A percentile compares a stretch with the other conserved stretches of the same genome.
These are phyloP conservation scores for Ceratonia siliqua DNA, from an alignment of 306 rosid genomes.

Conservation along the genomic window DNA sequence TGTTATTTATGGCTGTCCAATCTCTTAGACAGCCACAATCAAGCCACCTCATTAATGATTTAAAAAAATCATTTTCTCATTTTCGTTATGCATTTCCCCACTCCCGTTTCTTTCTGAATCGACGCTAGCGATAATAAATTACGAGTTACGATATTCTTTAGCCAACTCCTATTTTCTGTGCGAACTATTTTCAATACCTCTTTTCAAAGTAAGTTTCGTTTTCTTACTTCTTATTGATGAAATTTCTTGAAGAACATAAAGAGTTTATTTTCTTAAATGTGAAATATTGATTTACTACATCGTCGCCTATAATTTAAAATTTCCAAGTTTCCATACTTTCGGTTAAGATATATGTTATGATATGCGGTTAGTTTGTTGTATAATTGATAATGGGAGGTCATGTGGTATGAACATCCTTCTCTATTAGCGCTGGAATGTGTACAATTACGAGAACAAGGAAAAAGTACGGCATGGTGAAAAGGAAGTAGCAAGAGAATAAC, in stretches of 20 bases:
- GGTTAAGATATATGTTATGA: background rate
- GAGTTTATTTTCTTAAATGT: background rate
- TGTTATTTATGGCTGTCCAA: too few relatives aligned
- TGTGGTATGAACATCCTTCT: constrained; percentile 90
- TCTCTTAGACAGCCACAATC: too few relatives aligned
- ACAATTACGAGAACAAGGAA: constrained; percentile 83
- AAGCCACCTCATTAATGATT: too few relatives aligned
- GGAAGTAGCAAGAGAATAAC: constrained; percentile 88
- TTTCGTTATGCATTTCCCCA: too few relatives aligned
- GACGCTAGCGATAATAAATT: background rate
- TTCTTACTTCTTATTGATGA: background rate
- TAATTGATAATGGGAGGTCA: constrained; percentile 76
- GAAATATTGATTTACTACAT: background rate
- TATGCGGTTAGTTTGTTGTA: constrained; percentile 30
- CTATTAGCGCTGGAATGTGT: constrained; percentile 95
- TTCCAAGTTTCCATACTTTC: background rate
- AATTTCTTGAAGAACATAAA: background rate
- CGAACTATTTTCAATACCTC: background rate
- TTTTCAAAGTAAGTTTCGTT: background rate
- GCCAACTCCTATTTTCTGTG: too few relatives aligned
- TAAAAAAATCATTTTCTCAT: too few relatives aligned
- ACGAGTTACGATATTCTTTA: background rate
- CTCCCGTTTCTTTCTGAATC: background rate
- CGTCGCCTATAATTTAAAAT: background rate
- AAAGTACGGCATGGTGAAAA: constrained; percentile 86